These are phyloP conservation scores for Suillus hirtellus DNA, from an alignment of 768 basidiomycete genomes.

Conservation along the genomic window DNA sequence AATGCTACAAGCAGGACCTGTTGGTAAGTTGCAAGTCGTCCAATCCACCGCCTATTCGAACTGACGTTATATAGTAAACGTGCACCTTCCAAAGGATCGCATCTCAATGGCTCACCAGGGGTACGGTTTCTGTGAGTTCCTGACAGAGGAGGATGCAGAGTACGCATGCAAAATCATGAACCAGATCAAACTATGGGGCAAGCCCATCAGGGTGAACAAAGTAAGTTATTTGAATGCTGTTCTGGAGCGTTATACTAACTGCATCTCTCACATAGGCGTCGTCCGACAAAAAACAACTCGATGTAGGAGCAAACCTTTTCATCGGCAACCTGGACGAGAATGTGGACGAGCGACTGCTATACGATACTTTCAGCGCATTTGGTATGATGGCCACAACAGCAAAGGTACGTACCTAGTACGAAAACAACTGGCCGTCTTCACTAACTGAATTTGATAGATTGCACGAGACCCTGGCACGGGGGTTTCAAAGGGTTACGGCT, in stretches of 20 bases:
- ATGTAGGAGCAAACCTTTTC: conserved; percentile 97
- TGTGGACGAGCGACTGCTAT: conserved; percentile 89
- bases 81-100: conserved; percentile 97
- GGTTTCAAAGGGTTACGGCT: conserved; percentile 94
- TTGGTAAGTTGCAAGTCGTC: conserved; percentile 59
- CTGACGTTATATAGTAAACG: conserved; percentile 67
- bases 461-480: conserved; percentile 86
- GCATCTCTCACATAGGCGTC: conserved; percentile 64
- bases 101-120: conserved; percentile 99
- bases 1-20: conserved; percentile 99
- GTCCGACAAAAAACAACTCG: conserved; percentile 96
- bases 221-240: conserved; percentile 43
- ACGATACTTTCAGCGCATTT: conserved; percentile 95
- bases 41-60: neutral
- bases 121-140: conserved; percentile 99
- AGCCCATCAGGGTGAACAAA: conserved; percentile 99
- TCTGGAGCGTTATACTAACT: neutral
- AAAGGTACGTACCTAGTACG: conserved; percentile 49
- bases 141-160: conserved; percentile 98
- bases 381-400: conserved; percentile 90
- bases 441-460: conserved; percentile 52
- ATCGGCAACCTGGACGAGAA: conserved; percentile 95
- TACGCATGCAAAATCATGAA: conserved; percentile 99
- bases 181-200: conserved; percentile 98
- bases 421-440: conserved; percentile 5